A percentile compares a stretch with the other conserved stretches of the same genome.
Evolutionary conservation across 139 green algal species (phyloP).

Genomic region (Bryopsis sp.): DNA sequence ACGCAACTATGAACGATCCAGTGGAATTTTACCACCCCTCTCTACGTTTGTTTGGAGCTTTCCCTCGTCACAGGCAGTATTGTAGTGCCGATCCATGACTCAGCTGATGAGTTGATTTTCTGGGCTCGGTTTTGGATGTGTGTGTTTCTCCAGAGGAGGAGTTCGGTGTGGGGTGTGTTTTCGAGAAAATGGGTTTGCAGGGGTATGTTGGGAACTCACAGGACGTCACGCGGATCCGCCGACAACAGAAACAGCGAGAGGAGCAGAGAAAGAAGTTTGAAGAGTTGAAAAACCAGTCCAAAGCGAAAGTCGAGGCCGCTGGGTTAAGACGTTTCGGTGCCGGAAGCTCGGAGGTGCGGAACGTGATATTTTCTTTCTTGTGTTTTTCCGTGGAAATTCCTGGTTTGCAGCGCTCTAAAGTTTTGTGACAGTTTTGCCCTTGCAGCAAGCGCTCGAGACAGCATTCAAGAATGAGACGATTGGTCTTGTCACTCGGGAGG

Average conservation of each 20-base stretch:
- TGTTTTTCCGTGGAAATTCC: neutral
- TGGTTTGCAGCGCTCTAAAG: neutral
- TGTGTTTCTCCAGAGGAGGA: too few relatives aligned
- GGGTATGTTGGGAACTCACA: constrained; percentile 70
- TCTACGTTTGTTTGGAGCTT: too few relatives aligned
- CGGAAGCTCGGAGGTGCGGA: constrained; percentile 52
- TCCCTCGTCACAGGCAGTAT: too few relatives aligned
- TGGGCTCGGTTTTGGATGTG: too few relatives aligned
- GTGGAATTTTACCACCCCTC: too few relatives aligned
- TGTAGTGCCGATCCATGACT: too few relatives aligned
- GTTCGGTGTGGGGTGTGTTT: too few relatives aligned
- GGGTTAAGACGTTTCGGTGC: constrained; percentile 64
- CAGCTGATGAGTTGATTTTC: too few relatives aligned
- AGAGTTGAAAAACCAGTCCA: constrained; percentile 37
- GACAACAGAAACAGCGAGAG: constrained; percentile 63
- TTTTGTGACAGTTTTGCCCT: constrained; percentile 14
- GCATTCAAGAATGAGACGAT: constrained; percentile 94
- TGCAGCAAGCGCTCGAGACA: constrained; percentile 55
- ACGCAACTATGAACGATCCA: too few relatives aligned
- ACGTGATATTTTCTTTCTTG: neutral
- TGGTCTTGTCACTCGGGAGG: constrained; percentile 82
- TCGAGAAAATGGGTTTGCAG: constrained; percentile 29
- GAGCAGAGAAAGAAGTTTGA: constrained; percentile 62
- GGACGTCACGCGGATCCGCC: constrained; percentile 56
- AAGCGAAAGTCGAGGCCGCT: constrained; percentile 33